Base-by-base conservation (phyloP, 768 basidiomycete species). In the Amylocystis lapponica region DNA sequence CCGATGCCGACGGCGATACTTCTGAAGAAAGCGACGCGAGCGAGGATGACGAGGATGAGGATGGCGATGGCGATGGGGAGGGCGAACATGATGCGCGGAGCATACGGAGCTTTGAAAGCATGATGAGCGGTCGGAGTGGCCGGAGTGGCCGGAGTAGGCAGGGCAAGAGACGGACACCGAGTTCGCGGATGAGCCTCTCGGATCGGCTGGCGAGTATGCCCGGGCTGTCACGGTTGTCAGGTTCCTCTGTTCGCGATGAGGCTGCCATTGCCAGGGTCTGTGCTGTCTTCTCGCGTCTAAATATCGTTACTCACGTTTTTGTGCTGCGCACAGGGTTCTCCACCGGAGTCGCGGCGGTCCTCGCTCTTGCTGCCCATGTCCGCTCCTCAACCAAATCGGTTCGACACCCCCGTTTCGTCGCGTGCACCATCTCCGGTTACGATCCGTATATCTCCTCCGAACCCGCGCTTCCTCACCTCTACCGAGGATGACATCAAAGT, bases 61-160 rank as follows among this genome's bases (percentile, higher is more conserved):
- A 67, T 5, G 70, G 58, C 19, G 60, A 66, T 4, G 58, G 65
- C 11, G 65, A 60, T 19, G 68, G 56, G 34, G 57, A 67, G 45
- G 51, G 64, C 38, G 59, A 52, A 35, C 64, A 71, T 44, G 89
- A 90, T 60, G 54, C 78, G 32, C 70, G 83, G 64, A 91, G 89
- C 52, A 86, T 93, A 41, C 68, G 79, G 51, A 93, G 90, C 59
- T 92, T 94, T 55, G 84, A 83, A 68, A 91, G 78, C 51, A 91
- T 90, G 89, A 68, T 90, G 72, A 80, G 71, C 51, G 67, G 69
- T 27, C 65, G 69, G 48, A 65, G 60, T 45, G 51, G 58, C 46
- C 53, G 57, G 32, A 56, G 53, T n/a, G n/a, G n/a, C n/a, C n/a
- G n/a, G n/a, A n/a, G n/a, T n/a, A n/a, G n/a, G 21, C 61, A 48